Evolutionary conservation across 2,329 filamentous ascomycete genomes (phyloP), one percentile per base, ranked within the genome.

Genomic region (Apiospora pterosperma): DNA sequence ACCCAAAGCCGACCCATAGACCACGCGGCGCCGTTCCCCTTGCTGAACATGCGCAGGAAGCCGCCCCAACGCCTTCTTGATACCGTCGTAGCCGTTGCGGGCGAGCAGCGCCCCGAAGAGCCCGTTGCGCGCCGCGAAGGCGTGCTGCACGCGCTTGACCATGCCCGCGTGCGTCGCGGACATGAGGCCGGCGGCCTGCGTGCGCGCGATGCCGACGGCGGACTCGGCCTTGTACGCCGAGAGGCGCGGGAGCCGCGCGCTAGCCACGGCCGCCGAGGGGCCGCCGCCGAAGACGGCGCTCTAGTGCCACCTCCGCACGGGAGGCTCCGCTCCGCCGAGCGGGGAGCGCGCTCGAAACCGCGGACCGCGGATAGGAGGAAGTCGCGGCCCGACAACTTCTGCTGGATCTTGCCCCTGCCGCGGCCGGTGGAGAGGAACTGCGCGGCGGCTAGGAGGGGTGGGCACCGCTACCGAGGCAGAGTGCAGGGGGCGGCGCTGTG

Each of bases 121-220:
- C 1, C 79, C 79, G 64, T 78, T 81, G 7, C 80, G 75, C 6
- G 80, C 75, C 0, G 79, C 79, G 66, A 82, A 82, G 5, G 75
- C 80, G 65, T 82, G 80, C 67, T 82, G 79, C 76, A 82, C 79
- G 2, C 79, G 76, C 69, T 82, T 83, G 0, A 77, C 74, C 64
- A 77, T 75, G n/a, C 76, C 75, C 55, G 77, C 80, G 63, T 76
- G 81, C 65, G 81, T 76, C 4, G 78, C 79, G 2, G 75, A 74
- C 77, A 81, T 81, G 5, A 79, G 68, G 2, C 77, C 77, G 48
- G 77, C 70, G 4, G 75, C 75, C 64, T 81, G 77, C 0, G 76
- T 80, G 63, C 75, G 79, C 1, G 78, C 78, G 10, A 77, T 80
- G 10, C 79, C 78, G 14, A 81, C 65, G 0, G 77, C 76, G 2